Evolutionary conservation across 2,329 filamentous ascomycete species (phyloP).

Genomic region (Leptodontidium sp.): DNA sequence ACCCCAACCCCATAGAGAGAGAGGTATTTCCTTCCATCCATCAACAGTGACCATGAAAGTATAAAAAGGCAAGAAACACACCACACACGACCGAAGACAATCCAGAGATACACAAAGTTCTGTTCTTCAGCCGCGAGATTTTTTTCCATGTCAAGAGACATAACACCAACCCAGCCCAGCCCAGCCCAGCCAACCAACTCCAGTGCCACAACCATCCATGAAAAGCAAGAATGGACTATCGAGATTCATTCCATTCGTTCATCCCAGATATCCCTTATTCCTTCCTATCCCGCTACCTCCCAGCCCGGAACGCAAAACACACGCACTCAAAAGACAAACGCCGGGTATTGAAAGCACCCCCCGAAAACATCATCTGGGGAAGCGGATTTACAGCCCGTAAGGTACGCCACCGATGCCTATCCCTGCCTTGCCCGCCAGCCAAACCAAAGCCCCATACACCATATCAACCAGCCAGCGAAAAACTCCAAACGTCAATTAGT

Average conservation of each 20-base stretch:
- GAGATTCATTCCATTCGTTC: neutral
- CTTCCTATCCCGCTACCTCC: neutral
- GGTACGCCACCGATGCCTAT: constrained; percentile 30
- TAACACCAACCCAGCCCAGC: neutral
- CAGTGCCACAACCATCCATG: constrained; percentile 17
- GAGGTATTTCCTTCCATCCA: constrained; percentile 29
- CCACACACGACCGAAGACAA: constrained; percentile 13
- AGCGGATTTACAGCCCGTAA: constrained; percentile 29
- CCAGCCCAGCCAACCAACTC: constrained; percentile 23
- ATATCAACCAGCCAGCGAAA: neutral
- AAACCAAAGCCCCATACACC: constrained; percentile 14
- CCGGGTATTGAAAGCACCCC: constrained; percentile 34
- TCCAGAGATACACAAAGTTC: constrained; percentile 13
- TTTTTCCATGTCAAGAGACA: neutral
- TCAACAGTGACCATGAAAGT: no score
- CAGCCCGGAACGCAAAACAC: constrained; percentile 19
- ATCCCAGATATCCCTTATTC: neutral
- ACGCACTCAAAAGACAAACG: constrained; percentile 25
- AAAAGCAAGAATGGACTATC: neutral
- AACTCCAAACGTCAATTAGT: constrained; percentile 18
- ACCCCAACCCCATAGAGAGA: neutral
- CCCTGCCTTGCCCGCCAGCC: constrained; percentile 18
- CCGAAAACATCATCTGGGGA: constrained; percentile 18
- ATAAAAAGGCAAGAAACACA: neutral
- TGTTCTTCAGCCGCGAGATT: neutral